Base-by-base conservation (phyloP, 2,329 filamentous ascomycete species). In the Metarhizium guizhouense region DNA sequence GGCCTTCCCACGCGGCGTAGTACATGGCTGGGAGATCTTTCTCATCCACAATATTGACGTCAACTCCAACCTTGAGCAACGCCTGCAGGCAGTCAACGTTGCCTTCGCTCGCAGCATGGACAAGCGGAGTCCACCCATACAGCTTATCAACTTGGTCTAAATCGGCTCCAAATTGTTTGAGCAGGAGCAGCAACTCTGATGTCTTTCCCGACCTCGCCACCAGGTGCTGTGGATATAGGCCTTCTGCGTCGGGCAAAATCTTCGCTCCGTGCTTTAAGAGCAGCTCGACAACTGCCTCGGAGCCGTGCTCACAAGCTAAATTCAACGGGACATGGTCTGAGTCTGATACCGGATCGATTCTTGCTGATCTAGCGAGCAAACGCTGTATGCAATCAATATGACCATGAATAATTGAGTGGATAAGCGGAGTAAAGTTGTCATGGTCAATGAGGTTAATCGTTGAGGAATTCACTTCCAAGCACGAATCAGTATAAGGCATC, bases 1-100 rank as follows among this genome's bases (percentile, higher is more conserved):
- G 90, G 0, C 94, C 94, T 73, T 99, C 94, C 94, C 94, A 99
- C 0, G 91, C 93, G 14, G 94, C 94, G 71, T 99, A 99, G 71
- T 99, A 99, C 85, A 97, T 91, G 32, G 94, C 92, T 2, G 92
- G 90, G 4, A 97, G 79, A 16, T 85, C 87, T 68, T 97, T 99
- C 72, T 99, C 94, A 66, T 99, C 94, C 47, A 90, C 74, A 54
- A 91, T 88, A 60, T 85, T 86, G 1, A 87, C 82, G 64, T 95
- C 84, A 3, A 87, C 92, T 7, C 88, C 87, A 59, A 88, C 83
- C 54, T 90, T 83, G 11, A 99, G 77, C 4, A 99, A 78, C 1
- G 86, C 88, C 62, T 90, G 83, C 47, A 99, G 76, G 65, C 92
- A 96, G 30, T 88, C 85, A 1, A 96, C 87, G 67, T 96, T 95